Base-by-base conservation (phyloP, 1,284 basidiomycete species). In the Sporisorium reilianum region DNA sequence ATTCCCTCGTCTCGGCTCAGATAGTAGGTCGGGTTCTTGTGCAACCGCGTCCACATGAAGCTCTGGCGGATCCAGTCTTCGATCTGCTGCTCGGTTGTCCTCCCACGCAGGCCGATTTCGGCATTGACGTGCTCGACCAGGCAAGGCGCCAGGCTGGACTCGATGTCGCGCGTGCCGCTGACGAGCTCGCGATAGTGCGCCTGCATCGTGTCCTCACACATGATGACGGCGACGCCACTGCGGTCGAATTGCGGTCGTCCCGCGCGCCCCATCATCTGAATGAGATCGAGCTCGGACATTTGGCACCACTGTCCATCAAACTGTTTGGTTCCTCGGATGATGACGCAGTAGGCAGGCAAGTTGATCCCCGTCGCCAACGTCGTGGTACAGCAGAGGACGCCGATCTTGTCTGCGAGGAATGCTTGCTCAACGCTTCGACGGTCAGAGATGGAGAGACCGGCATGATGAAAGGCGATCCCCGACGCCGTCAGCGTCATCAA, bases 211-310 rank as follows among this genome's bases (percentile, higher is more conserved):
- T 77, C 52, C 50, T 80, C 79, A n/a, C 77, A 79, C 71, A 82
- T 75, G 60, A 82, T 73, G 18, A 81, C 79, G 12, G 76, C 74
- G 10, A 82, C 65, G 53, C 85, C 82, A 4, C 65, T 65, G 67
- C 60, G 80, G 90, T 93, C 95, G 81, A 93, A 98, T 85, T 97
- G 95, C 16, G 96, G 95, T 22, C 96, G 89, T 7, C 95, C 96
- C 88, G 97, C 86, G 38, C 88, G 80, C 0, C 87, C 87, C 72
- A 87, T 93, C 93, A 85, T 94, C 91, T 82, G 80, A 16, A 81
- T 68, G 14, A 82, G 28, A 42, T 80, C 79, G 9, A 82, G 64
- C 25, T 82, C 80, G 7, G 70, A 60, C 42, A 80, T 58, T 36
- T 81, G 77, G 32, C 32, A 52, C 79, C 76, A 79, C 12, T 61